Evolutionary conservation across 306 rosid species (phyloP).

Genomic region (Coriaria nepalensis): DNA sequence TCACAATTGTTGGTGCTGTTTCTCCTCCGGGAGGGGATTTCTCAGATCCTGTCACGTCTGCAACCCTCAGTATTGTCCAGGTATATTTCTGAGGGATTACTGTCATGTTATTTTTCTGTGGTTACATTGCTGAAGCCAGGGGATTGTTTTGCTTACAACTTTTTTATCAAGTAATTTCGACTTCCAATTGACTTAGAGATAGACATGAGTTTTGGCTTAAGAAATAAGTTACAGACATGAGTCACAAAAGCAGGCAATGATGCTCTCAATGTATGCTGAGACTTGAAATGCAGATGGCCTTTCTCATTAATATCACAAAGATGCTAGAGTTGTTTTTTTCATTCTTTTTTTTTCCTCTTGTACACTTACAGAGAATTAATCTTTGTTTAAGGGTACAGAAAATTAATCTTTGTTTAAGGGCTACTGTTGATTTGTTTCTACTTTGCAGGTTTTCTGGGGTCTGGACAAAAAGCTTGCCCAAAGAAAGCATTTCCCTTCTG

Average conservation of each 20-base stretch:
- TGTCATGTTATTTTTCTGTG: slow-evolving; percentile 2
- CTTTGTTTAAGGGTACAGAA: too few relatives aligned
- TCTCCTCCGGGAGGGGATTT: slow-evolving; percentile 99
- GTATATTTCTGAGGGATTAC: slow-evolving; percentile 21
- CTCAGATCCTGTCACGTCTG: slow-evolving; percentile 98
- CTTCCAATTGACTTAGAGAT: too few relatives aligned
- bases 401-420: too few relatives aligned
- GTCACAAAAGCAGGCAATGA: too few relatives aligned
- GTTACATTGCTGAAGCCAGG: background rate
- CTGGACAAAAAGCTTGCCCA: slow-evolving; percentile 98
- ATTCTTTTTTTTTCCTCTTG: background rate
- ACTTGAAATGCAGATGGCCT: too few relatives aligned
- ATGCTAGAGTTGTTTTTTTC: background rate
- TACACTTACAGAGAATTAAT: too few relatives aligned
- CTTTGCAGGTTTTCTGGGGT: slow-evolving; percentile 93
- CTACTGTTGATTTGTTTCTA: slow-evolving; percentile 6
- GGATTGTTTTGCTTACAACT: slow-evolving; percentile 1
- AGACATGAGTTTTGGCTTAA: too few relatives aligned
- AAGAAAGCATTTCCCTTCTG: slow-evolving; percentile 99
- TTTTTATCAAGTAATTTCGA: too few relatives aligned
- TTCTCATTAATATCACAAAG: too few relatives aligned
- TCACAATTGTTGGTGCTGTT: slow-evolving; percentile 98
- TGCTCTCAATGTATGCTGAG: too few relatives aligned
- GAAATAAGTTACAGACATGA: too few relatives aligned
- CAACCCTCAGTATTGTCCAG: slow-evolving; percentile 99